Conservation (phyloP, 768 basidiomycete species). For the Lactifluus subvellereus region DNA sequence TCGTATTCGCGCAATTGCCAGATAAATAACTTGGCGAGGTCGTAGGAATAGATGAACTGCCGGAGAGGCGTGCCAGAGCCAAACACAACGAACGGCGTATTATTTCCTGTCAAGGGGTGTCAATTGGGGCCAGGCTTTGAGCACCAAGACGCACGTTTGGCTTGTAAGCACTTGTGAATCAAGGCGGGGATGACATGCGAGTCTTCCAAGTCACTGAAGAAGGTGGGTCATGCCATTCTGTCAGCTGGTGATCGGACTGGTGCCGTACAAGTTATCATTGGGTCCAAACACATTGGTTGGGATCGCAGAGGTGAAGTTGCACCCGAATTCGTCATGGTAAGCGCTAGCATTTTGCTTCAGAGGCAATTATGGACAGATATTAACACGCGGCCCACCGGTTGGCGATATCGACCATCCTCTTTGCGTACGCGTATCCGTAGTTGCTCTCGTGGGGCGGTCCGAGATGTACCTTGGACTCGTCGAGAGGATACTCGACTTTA, state of each 20-base stretch:
- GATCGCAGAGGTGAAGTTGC: constrained; percentile 94
- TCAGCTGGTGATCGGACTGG: constrained; percentile 21
- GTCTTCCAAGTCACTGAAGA: constrained; percentile 69
- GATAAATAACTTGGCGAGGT: constrained; percentile 92
- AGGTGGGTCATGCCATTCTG: not conserved
- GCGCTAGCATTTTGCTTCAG: constrained; percentile 47
- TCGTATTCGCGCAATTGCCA: constrained; percentile 90
- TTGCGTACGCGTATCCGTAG: constrained; percentile 95
- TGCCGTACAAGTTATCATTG: constrained; percentile 77
- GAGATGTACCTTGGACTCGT: constrained; percentile 87
- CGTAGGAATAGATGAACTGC: constrained; percentile 97
- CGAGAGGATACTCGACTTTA: constrained; percentile 87
- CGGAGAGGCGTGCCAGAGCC: constrained; percentile 90
- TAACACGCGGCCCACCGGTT: constrained; percentile 61
- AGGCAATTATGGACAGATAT: not conserved
- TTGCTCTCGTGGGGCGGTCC: constrained; percentile 93
- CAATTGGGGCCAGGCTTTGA: not conserved
- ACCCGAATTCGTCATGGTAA: constrained; percentile 92
- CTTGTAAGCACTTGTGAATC: constrained; percentile 88
- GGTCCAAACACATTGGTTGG: constrained; percentile 98
- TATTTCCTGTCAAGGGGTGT: constrained; percentile 49
- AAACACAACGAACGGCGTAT: constrained; percentile 78
- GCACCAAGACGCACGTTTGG: constrained; percentile 58
- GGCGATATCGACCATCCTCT: constrained; percentile 91
- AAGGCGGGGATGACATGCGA: constrained; percentile 94